These are phyloP conservation scores for Taiozyma sp. DNA, from an alignment of 1,139 yeast genomes.

Conservation along the genomic window DNA sequence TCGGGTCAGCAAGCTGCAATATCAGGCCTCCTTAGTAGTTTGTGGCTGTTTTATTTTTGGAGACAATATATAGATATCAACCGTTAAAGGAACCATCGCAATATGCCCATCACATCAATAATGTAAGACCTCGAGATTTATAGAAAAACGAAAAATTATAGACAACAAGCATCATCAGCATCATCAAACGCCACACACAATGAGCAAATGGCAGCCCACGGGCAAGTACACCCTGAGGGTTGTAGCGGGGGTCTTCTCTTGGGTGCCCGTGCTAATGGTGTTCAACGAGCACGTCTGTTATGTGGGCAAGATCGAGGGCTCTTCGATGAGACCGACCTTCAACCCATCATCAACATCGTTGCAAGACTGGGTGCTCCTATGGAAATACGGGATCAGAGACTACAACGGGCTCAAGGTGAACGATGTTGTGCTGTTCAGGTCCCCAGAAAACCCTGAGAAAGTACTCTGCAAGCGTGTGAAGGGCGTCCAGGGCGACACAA, in stretches of 20 bases:
- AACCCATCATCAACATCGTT: conserved; percentile 54
- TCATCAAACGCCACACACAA: not conserved
- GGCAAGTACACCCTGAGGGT: conserved; percentile 21
- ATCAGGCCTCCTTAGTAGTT: too few species aligned
- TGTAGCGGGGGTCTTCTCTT: conserved; percentile 33
- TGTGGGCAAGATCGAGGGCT: conserved; percentile 73
- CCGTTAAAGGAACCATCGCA: too few species aligned
- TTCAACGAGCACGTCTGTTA: conserved; percentile 67
- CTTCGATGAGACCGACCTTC: conserved; percentile 86
- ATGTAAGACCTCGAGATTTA: not conserved
- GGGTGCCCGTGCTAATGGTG: conserved; percentile 79
- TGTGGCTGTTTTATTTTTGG: too few species aligned
- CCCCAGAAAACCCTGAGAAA: conserved; percentile 73
- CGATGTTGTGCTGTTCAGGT: conserved; percentile 71
- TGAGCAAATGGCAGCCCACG: conserved; percentile 2
- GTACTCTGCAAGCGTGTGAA: conserved; percentile 72
- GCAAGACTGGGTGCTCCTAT: conserved; percentile 65
- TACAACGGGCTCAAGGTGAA: conserved; percentile 47
- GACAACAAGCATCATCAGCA: not conserved
- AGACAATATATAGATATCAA: too few species aligned
- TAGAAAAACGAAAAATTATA: not conserved
- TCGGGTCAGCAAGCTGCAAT: too few species aligned
- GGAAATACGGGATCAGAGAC: conserved; percentile 53
- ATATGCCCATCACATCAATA: too few species aligned
- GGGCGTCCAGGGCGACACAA: conserved; percentile 66